Evolutionary conservation across 2,329 filamentous ascomycete genomes (phyloP).

Genomic region (Apiospora rasikravindrae): DNA sequence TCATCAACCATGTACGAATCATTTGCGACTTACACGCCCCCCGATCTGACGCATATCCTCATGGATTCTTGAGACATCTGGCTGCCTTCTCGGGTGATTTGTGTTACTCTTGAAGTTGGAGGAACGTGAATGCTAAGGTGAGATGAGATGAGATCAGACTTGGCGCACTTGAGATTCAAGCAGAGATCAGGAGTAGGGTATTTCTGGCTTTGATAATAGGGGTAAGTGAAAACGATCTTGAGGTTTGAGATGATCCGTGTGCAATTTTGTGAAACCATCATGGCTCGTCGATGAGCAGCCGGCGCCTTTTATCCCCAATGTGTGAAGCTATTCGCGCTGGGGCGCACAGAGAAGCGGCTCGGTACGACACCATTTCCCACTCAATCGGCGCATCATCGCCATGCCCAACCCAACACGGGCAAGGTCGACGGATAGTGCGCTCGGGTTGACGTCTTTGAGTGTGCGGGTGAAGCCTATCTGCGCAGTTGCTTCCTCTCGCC

Average conservation of each 20-base stretch:
- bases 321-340: conserved; percentile 9
- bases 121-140: neutral
- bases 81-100: neutral
- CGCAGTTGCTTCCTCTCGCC: neutral
- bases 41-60: neutral
- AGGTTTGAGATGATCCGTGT: neutral
- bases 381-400: conserved; percentile 1
- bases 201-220: neutral
- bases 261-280: neutral
- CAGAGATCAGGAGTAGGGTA: neutral
- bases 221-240: neutral
- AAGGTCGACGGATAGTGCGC: neutral
- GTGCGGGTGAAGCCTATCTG: neutral
- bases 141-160: neutral
- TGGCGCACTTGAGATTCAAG: neutral
- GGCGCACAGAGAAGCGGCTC: conserved; percentile 8
- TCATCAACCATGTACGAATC: neutral
- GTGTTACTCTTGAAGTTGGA: neutral
- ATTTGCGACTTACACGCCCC: neutral
- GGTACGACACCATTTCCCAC: neutral
- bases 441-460: neutral
- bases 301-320: neutral
- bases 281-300: neutral
- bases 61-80: conserved; percentile 10
- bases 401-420: neutral